Conservation (phyloP, 352 stramenopile species). For the Hyaloperonospora brassicae region DNA sequence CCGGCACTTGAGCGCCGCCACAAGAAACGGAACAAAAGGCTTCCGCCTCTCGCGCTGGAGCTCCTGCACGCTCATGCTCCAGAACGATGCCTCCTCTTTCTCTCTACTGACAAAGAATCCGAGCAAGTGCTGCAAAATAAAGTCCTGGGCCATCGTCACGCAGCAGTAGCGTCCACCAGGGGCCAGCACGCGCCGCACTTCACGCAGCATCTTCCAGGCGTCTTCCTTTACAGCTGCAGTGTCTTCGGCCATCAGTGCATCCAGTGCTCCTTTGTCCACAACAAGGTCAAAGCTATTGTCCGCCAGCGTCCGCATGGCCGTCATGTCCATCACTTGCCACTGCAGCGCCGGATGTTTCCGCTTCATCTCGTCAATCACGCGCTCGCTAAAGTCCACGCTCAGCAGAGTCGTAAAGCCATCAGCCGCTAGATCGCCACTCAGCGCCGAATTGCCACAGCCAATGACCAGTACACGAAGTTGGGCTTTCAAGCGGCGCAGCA, state of each 20-base stretch:
- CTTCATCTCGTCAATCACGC: conserved; percentile 71
- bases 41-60: conserved; percentile 36
- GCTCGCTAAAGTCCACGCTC: conserved; percentile 68
- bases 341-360: conserved; percentile 50
- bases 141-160: conserved; percentile 76
- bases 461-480: conserved; percentile 56
- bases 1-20: conserved; percentile 31
- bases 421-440: conserved; percentile 47
- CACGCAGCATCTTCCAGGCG: conserved; percentile 57
- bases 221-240: conserved; percentile 32
- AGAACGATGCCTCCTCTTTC: conserved; percentile 6
- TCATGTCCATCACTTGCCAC: conserved; percentile 79
- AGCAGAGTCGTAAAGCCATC: conserved; percentile 51
- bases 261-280: conserved; percentile 75
- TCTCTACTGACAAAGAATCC: conserved; percentile 31
- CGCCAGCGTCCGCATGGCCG: conserved; percentile 37
- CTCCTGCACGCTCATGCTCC: conserved; percentile 35
- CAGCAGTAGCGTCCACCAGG: conserved; percentile 58
- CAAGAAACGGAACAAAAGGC: conserved; percentile 49
- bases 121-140: conserved; percentile 59
- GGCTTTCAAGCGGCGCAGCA: conserved; percentile 31
- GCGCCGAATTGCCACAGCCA: conserved; percentile 70
- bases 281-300: conserved; percentile 59
- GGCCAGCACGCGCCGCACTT: conserved; percentile 53
- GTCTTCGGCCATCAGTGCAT: conserved; percentile 58